Percentiles rank a stretch among this genome's conserved stretches.
Conservation (phyloP, 768 basidiomycete genomes). For the Suillus cothurnatus region DNA sequence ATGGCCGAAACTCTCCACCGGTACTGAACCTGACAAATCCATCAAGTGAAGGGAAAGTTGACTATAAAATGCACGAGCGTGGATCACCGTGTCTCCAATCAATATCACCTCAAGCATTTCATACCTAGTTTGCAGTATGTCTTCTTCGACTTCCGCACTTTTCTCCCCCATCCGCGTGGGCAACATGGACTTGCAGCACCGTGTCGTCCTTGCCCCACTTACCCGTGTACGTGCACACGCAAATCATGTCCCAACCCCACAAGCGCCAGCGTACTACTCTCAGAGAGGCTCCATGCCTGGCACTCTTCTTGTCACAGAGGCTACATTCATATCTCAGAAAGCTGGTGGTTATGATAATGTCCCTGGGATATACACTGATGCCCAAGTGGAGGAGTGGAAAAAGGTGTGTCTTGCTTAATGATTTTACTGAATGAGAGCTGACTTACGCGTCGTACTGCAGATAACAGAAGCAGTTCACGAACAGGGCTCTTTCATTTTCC, state of each 20-base stretch:
- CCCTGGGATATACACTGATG: slow-evolving; percentile 67
- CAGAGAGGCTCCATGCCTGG: slow-evolving; percentile 51
- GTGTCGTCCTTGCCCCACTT: slow-evolving; percentile 55
- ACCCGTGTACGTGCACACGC: slow-evolving; percentile 46
- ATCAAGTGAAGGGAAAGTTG: neutral
- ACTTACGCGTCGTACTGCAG: slow-evolving; percentile 29
- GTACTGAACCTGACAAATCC: neutral
- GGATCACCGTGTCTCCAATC: neutral
- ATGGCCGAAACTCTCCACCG: too few relatives aligned
- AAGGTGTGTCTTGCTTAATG: slow-evolving; percentile 28
- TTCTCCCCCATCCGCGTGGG: slow-evolving; percentile 53
- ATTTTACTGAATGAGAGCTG: too few relatives aligned
- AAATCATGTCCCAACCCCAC: slow-evolving; percentile 38
- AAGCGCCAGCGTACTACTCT: slow-evolving; percentile 47
- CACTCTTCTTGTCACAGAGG: slow-evolving; percentile 60
- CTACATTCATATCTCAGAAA: slow-evolving; percentile 49
- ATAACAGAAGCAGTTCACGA: slow-evolving; percentile 61
- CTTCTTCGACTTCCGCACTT: slow-evolving; percentile 25
- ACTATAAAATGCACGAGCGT: neutral
- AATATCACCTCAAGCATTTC: too few relatives aligned
- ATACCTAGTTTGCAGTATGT: neutral
- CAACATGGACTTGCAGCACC: slow-evolving; percentile 43
- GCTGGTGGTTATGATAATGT: slow-evolving; percentile 52
- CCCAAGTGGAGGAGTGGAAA: slow-evolving; percentile 58
- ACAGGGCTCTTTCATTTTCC: slow-evolving; percentile 47